These are phyloP conservation scores for Lepidium didymum DNA, from an alignment of 345 rosid species.

Conservation along the genomic window DNA sequence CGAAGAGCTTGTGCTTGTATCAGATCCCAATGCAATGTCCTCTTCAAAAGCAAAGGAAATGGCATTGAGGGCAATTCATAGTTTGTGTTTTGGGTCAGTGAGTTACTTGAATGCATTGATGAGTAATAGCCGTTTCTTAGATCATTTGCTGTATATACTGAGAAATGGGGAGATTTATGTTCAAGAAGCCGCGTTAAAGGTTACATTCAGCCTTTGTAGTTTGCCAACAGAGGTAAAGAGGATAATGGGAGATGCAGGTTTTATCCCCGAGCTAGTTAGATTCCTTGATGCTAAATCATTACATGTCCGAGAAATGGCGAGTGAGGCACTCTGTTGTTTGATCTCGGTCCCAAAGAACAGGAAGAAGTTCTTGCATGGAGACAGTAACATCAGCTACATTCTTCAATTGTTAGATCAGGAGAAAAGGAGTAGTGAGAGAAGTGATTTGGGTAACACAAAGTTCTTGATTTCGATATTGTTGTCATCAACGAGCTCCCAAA, in stretches of 20 bases:
- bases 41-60: conserved; percentile 48
- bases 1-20: conserved; percentile 34
- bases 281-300: conserved; percentile 61
- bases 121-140: conserved; percentile 39
- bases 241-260: conserved; percentile 59
- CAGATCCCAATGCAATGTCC: conserved; percentile 37
- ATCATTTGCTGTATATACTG: conserved; percentile 42
- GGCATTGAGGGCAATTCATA: conserved; percentile 50
- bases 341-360: conserved; percentile 45
- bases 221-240: conserved; percentile 44
- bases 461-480: conserved; percentile 47
- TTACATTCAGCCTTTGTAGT: conserved; percentile 39
- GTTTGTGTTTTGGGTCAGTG: conserved; percentile 47
- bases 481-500: conserved; percentile 50
- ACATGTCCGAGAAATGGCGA: conserved; percentile 57
- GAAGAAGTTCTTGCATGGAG: conserved; percentile 52
- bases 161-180: conserved; percentile 41
- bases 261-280: conserved; percentile 52
- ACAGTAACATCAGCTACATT: conserved; percentile 41
- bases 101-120: conserved; percentile 30
- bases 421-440: conserved; percentile 23
- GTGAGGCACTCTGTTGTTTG: conserved; percentile 46
- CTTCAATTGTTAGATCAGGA: conserved; percentile 51
- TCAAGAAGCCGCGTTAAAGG: conserved; percentile 64
- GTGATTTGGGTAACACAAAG: conserved; percentile 26